Conservation (phyloP, 2,329 filamentous ascomycete species). For the Fusarium austroafricanum region DNA sequence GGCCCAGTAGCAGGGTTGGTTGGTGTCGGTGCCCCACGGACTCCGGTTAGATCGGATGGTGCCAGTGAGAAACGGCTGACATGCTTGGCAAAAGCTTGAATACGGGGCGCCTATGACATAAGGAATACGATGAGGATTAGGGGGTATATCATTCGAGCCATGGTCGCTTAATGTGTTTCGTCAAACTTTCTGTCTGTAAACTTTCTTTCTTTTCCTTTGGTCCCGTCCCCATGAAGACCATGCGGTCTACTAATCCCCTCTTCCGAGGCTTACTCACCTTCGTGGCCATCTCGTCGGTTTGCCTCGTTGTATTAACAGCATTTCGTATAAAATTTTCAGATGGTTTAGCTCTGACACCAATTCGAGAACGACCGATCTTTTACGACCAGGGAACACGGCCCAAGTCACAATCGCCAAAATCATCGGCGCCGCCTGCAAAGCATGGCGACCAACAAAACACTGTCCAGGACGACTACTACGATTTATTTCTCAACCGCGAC, state of each 20-base stretch:
- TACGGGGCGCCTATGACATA: constrained; percentile 18
- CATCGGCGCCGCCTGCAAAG: not conserved
- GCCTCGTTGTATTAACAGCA: constrained; percentile 16
- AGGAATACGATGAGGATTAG: not conserved
- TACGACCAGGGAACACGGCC: constrained; percentile 16
- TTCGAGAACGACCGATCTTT: constrained; percentile 25
- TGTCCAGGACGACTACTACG: not conserved
- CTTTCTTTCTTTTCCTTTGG: not conserved
- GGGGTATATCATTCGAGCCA: constrained; percentile 8
- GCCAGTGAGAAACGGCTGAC: constrained; percentile 3
- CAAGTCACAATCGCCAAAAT: not conserved
- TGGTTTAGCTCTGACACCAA: constrained; percentile 8
- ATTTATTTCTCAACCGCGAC: constrained; percentile 1
- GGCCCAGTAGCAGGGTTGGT: constrained; percentile 2
- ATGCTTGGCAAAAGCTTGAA: constrained; percentile 36
- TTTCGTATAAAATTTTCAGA: constrained; percentile 29
- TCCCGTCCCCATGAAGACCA: not conserved
- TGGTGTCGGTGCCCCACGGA: not conserved
- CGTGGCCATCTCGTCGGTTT: constrained; percentile 10
- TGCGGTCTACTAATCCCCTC: constrained; percentile 21
- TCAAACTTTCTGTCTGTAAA: not conserved
- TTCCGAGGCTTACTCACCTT: constrained; percentile 25
- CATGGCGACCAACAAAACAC: not conserved
- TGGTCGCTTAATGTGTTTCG: not conserved
- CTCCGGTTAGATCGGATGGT: constrained; percentile 35